A percentile compares a stretch with the other conserved stretches of the same genome.
These are phyloP conservation scores for Colletotrichum godetiae DNA, from an alignment of 2,329 filamentous ascomycete species.

Conservation along the genomic window DNA sequence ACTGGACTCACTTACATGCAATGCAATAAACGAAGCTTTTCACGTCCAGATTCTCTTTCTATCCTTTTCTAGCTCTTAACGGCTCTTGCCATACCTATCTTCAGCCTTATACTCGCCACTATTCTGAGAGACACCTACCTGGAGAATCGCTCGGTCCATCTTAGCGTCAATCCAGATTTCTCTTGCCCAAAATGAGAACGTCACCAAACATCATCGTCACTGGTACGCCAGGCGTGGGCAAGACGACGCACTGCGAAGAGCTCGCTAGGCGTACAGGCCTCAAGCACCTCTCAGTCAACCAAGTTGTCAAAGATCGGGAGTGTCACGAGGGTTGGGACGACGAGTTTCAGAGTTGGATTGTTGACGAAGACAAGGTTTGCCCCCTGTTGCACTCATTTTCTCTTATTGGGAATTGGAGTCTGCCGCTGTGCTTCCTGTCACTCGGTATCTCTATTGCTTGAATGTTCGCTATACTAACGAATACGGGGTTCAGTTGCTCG, in stretches of 20 bases:
- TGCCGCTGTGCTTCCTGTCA: not conserved
- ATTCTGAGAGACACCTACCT: not conserved
- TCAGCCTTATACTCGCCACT: not conserved
- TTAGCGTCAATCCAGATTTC: too few species aligned
- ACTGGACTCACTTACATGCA: not conserved
- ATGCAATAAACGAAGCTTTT: conserved; percentile 21
- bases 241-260: conserved; percentile 90
- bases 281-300: conserved; percentile 87
- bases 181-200: conserved; percentile 47
- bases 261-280: conserved; percentile 81
- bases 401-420: not conserved
- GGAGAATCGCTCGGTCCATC: too few species aligned
- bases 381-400: not conserved
- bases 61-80: not conserved
- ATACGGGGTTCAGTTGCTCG: conserved; percentile 72
- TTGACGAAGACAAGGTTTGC: conserved; percentile 93
- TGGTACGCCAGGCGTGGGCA: conserved; percentile 94
- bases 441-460: not conserved
- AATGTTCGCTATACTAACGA: not conserved
- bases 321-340: conserved; percentile 92
- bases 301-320: conserved; percentile 87
- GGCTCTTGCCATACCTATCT: not conserved
- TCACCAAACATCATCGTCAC: conserved; percentile 93
- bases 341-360: conserved; percentile 87
- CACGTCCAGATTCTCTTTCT: not conserved